Evolutionary conservation across 2,329 filamentous ascomycete genomes (phyloP).

Genomic region (Chalara sp.): DNA sequence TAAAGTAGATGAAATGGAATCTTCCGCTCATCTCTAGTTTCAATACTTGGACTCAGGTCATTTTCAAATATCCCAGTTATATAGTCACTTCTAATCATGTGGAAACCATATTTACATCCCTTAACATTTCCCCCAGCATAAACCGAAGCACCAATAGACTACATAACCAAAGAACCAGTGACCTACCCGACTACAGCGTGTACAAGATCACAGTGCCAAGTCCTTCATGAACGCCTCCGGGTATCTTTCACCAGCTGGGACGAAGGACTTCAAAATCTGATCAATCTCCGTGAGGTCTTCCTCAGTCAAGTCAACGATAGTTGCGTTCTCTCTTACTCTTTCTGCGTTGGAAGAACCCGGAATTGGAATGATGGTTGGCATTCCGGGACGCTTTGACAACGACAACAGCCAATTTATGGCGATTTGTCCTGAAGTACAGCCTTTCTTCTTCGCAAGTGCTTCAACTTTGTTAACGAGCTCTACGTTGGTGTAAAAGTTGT

Average conservation of each 20-base stretch:
- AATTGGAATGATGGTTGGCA: conserved; percentile 51
- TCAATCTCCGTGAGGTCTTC: conserved; percentile 47
- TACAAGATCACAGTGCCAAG: too few species aligned
- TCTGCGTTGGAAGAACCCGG: conserved; percentile 53
- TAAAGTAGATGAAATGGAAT: too few species aligned
- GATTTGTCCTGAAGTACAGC: conserved; percentile 54
- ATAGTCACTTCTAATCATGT: too few species aligned
- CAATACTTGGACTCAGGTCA: too few species aligned
- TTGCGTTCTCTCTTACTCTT: conserved; percentile 55
- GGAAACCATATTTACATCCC: too few species aligned
- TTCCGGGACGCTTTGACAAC: conserved; percentile 21
- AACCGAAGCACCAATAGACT: too few species aligned
- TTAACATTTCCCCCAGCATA: too few species aligned
- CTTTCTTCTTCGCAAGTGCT: conserved; percentile 51
- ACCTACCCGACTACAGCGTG: too few species aligned
- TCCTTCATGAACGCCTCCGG: too few species aligned
- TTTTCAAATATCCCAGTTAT: too few species aligned
- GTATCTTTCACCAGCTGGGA: conserved; percentile 37
- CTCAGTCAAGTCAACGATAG: conserved; percentile 39
- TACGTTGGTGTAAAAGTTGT: conserved; percentile 58
- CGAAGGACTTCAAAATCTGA: conserved; percentile 39
- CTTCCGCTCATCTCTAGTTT: too few species aligned
- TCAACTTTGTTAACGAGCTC: conserved; percentile 52
- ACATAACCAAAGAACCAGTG: too few species aligned
- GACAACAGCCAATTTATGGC: conserved; percentile 51